Conservation (phyloP, 2,329 filamentous ascomycete genomes). For the Hypocreales sp. region DNA sequence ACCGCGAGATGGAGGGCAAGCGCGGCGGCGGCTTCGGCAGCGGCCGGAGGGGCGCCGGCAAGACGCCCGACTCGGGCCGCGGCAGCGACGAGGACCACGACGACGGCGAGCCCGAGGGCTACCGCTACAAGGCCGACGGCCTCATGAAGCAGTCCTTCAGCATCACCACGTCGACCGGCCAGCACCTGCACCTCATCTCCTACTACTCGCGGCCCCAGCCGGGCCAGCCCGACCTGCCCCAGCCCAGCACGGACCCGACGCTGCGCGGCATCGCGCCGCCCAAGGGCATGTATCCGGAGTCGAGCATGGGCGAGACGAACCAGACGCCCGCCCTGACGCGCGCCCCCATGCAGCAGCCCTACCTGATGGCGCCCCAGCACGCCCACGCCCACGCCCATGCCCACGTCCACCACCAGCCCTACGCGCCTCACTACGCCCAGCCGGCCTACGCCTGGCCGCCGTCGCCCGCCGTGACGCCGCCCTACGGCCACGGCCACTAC, state of each 20-base stretch:
- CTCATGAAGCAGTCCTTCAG: constrained; percentile 99
- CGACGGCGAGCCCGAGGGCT: constrained; percentile 74
- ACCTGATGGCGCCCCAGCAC: constrained; percentile 19
- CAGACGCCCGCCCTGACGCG: constrained; percentile 69
- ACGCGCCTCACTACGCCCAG: constrained; percentile 24
- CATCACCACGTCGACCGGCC: constrained; percentile 77
- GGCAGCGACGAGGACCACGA: constrained; percentile 77
- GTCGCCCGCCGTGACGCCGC: constrained; percentile 39
- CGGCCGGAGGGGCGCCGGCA: constrained; percentile 43
- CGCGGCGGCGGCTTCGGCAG: constrained; percentile 61
- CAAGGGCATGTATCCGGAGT: constrained; percentile 96
- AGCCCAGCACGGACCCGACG: constrained; percentile 66
- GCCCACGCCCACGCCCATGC: constrained; percentile 11
- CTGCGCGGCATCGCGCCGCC: constrained; percentile 71
- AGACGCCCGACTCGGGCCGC: constrained; percentile 70
- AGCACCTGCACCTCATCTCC: constrained; percentile 93
- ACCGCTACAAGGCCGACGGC: constrained; percentile 88
- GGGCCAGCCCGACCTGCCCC: constrained; percentile 54
- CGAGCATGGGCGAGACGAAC: constrained; percentile 73
- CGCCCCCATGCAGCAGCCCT: constrained; percentile 44
- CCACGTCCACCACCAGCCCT: constrained; percentile 16
- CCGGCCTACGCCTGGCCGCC: constrained; percentile 36
- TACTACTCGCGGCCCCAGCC: constrained; percentile 80
- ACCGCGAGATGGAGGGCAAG: constrained; percentile 98
- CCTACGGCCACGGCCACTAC: constrained; percentile 34